These are phyloP conservation scores for Xylariaceae sp. DNA, from an alignment of 2,329 filamentous ascomycete species.

Conservation along the genomic window DNA sequence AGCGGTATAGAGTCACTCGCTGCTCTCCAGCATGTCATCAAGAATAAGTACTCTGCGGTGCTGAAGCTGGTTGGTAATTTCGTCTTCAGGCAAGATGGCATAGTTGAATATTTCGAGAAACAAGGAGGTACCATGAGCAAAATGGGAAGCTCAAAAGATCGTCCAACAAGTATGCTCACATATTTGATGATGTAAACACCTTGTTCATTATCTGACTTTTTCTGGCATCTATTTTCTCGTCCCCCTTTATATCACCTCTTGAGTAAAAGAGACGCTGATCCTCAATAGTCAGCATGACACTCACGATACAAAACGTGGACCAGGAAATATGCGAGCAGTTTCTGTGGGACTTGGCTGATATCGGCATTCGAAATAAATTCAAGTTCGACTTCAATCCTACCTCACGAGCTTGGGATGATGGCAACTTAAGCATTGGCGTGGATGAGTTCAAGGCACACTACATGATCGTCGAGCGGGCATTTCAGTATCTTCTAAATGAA, in stretches of 20 bases:
- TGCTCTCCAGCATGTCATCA: slow-evolving; percentile 21
- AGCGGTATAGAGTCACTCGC: slow-evolving; percentile 21
- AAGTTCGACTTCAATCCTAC: slow-evolving; percentile 21
- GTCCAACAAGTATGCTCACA: too few relatives aligned
- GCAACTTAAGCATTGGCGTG: neutral
- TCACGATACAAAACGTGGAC: slow-evolving; percentile 14
- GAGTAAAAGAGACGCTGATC: neutral
- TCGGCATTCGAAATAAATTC: slow-evolving; percentile 24
- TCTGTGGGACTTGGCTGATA: slow-evolving; percentile 26
- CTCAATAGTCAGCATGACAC: neutral
- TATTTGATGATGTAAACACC: too few relatives aligned
- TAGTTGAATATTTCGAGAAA: slow-evolving; percentile 16
- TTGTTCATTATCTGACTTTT: too few relatives aligned
- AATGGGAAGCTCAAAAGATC: slow-evolving; percentile 10
- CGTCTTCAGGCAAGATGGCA: slow-evolving; percentile 18
- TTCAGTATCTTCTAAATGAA: slow-evolving; percentile 17
- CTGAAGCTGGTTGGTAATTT: slow-evolving; percentile 18
- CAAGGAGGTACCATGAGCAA: slow-evolving; percentile 4
- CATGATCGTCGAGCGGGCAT: slow-evolving; percentile 19
- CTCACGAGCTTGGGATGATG: neutral
- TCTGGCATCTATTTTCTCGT: too few relatives aligned
- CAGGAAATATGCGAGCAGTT: slow-evolving; percentile 24
- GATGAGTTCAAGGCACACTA: slow-evolving; percentile 25
- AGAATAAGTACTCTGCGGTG: slow-evolving; percentile 21
- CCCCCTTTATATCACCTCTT: neutral